Evolutionary conservation across 352 stramenopile species (phyloP).

Genomic region (Phytopythium chamaehyphon): DNA sequence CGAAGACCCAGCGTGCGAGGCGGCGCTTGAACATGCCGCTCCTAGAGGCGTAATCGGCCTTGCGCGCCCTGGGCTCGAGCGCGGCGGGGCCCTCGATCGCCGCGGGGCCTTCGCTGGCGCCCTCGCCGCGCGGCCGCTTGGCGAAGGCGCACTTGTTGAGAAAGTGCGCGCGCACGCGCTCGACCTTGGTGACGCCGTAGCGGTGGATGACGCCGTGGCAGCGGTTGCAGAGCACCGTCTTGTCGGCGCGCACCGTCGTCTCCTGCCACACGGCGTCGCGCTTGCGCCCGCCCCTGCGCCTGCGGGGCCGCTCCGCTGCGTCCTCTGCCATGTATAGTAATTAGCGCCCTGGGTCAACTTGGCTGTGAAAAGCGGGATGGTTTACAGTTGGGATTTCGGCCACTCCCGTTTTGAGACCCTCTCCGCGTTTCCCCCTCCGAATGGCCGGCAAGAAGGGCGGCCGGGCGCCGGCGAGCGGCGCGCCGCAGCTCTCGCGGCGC

Average conservation of each 20-base stretch:
- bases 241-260: constrained; percentile 51
- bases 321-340: background rate
- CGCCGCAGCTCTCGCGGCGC: constrained; percentile 7
- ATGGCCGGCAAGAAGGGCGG: constrained; percentile 5
- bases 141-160: constrained; percentile 45
- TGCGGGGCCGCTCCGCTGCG: constrained; percentile 18
- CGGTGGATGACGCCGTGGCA: constrained; percentile 62
- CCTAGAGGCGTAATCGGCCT: constrained; percentile 37
- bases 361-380: too few relatives aligned
- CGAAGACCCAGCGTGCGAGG: constrained; percentile 61
- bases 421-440: background rate
- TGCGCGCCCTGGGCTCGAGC: constrained; percentile 5
- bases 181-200: constrained; percentile 63
- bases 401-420: too few relatives aligned
- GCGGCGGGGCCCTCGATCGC: too few relatives aligned
- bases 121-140: constrained; percentile 11
- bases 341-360: too few relatives aligned
- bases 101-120: too few relatives aligned
- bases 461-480: constrained; percentile 4
- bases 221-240: constrained; percentile 65
- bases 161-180: constrained; percentile 69
- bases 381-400: too few relatives aligned
- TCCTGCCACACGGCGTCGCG: constrained; percentile 54
- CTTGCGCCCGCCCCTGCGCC: constrained; percentile 46
- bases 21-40: constrained; percentile 56